Evolutionary conservation across 75 land plant species (phyloP).

Genomic region (Cryptomeria japonica): DNA sequence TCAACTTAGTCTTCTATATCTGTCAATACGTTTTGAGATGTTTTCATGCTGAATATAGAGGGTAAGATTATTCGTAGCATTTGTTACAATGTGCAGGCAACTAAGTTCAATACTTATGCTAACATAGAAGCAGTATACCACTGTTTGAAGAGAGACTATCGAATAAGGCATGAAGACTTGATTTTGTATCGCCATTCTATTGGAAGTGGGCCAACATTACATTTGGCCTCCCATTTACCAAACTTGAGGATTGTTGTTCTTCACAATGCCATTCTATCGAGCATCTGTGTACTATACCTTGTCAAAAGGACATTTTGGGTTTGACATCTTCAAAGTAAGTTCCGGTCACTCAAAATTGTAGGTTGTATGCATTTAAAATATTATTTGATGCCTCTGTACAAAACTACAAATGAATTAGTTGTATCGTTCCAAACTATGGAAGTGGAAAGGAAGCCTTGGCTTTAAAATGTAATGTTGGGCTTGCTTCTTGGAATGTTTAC

Average conservation of each 20-base stretch:
- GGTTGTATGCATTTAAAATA: neutral
- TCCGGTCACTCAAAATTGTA: neutral
- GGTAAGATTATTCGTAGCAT: neutral
- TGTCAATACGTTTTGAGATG: neutral
- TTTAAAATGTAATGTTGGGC: no score
- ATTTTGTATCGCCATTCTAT: slow-evolving; percentile 93
- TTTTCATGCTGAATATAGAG: neutral
- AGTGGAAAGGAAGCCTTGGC: no score
- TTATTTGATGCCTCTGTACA: neutral
- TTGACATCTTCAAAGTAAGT: slow-evolving; percentile 84
- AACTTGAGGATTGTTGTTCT: slow-evolving; percentile 77
- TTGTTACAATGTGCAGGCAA: slow-evolving; percentile 12
- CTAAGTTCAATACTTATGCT: slow-evolving; percentile 8
- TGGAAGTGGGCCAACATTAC: slow-evolving; percentile 91
- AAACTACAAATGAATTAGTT: neutral
- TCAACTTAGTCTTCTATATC: neutral
- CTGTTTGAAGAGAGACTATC: slow-evolving; percentile 79
- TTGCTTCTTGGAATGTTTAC: no score
- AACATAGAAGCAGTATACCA: slow-evolving; percentile 93
- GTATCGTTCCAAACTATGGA: no score
- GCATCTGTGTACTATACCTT: slow-evolving; percentile 83
- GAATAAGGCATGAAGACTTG: slow-evolving; percentile 74
- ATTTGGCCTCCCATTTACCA: slow-evolving; percentile 69
- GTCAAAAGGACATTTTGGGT: slow-evolving; percentile 92
- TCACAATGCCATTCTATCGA: slow-evolving; percentile 90